Conservation (phyloP, 805 yeast species). For the Cyberlindnera americana region DNA sequence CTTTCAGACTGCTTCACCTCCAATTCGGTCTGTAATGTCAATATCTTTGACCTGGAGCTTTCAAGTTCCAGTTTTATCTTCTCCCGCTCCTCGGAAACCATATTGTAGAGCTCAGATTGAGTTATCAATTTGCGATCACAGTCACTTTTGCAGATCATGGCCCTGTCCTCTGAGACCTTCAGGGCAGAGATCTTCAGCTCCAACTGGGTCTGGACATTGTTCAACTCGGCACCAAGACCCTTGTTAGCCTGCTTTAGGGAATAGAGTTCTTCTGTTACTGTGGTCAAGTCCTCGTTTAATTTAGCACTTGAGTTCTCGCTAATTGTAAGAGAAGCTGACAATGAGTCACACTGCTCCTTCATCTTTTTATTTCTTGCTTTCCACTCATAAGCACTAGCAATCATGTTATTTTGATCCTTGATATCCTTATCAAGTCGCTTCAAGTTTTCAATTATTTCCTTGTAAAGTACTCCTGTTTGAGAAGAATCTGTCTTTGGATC, state of each 20-base stretch:
- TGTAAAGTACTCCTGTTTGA: neutral
- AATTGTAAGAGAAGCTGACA: neutral
- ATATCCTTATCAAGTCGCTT: slow-evolving; percentile 21
- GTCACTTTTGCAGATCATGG: slow-evolving; percentile 21
- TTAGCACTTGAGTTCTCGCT: neutral
- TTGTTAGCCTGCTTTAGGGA: neutral
- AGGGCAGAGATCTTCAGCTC: neutral
- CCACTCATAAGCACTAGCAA: slow-evolving; percentile 5
- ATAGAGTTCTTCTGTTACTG: neutral
- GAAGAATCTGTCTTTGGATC: neutral
- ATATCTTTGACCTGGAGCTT: slow-evolving; percentile 4
- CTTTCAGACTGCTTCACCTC: slow-evolving; percentile 22
- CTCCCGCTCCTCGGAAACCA: slow-evolving; percentile 30
- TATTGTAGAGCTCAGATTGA: slow-evolving; percentile 32
- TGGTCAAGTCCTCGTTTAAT: neutral
- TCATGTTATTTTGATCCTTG: slow-evolving; percentile 17
- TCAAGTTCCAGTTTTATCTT: slow-evolving; percentile 21
- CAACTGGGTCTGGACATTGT: slow-evolving; percentile 1
- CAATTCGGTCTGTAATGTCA: neutral
- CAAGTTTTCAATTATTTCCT: slow-evolving; percentile 10
- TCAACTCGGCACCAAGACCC: slow-evolving; percentile 1
- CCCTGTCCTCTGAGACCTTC: slow-evolving; percentile 17
- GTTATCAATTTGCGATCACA: slow-evolving; percentile 35
- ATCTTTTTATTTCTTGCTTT: slow-evolving; percentile 2
- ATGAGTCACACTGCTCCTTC: slow-evolving; percentile 2